These are phyloP conservation scores for Nannizziopsis barbatae DNA, from an alignment of 2,329 filamentous ascomycete genomes.

Conservation along the genomic window DNA sequence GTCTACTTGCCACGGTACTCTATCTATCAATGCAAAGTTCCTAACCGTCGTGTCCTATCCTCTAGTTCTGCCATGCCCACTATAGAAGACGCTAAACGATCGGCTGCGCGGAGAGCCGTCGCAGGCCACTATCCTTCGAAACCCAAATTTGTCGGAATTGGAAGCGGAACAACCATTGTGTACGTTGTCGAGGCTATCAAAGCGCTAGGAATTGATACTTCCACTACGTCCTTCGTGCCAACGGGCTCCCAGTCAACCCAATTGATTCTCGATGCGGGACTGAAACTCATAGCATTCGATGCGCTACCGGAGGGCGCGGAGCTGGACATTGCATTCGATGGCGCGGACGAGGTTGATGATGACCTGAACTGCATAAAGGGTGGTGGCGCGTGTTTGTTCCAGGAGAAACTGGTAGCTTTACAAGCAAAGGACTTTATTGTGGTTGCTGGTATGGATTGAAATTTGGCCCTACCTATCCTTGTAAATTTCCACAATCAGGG, in stretches of 20 bases:
- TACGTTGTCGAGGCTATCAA: constrained; percentile 58
- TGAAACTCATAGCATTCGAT: constrained; percentile 68
- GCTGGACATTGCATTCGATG: constrained; percentile 89
- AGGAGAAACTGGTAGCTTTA: constrained; percentile 90
- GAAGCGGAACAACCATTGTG: constrained; percentile 54
- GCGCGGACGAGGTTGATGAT: constrained; percentile 91
- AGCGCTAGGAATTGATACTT: constrained; percentile 35
- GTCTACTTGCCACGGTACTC: too few relatives aligned
- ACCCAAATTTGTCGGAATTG: constrained; percentile 52
- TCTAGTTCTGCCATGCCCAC: constrained; percentile 23
- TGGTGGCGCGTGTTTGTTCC: constrained; percentile 91
- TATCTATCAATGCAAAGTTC: too few relatives aligned
- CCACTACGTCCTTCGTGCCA: constrained; percentile 70
- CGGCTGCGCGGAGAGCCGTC: constrained; percentile 48
- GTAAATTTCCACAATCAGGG: background rate
- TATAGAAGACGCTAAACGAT: constrained; percentile 50
- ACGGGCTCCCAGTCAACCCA: constrained; percentile 86
- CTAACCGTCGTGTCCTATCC: background rate
- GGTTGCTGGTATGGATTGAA: constrained; percentile 56
- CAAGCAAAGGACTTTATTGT: constrained; percentile 76
- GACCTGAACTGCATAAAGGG: constrained; percentile 96
- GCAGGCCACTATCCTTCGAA: constrained; percentile 48
- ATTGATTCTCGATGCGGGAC: constrained; percentile 66
- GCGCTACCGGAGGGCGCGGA: constrained; percentile 52
- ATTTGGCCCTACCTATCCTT: background rate